Conservation (phyloP, 2,329 filamentous ascomycete genomes). For the Stromatinia cepivora region DNA sequence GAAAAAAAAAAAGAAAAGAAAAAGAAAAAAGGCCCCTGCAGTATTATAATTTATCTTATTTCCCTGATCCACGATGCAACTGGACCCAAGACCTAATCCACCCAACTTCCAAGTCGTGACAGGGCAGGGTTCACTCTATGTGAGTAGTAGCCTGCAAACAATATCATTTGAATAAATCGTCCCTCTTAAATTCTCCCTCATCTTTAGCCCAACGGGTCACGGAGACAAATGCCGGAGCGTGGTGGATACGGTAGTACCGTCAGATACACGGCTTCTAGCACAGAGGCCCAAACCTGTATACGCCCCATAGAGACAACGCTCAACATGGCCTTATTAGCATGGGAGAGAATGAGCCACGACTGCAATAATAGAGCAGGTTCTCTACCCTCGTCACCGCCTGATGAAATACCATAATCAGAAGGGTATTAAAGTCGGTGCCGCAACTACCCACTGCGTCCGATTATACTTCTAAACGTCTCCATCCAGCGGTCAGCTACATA, state of each 20-base stretch:
- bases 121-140: constrained; percentile 25
- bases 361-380: constrained; percentile 18
- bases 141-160: constrained; percentile 27
- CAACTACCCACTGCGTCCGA: constrained; percentile 9
- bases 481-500: constrained; percentile 25
- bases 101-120: constrained; percentile 13
- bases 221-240: constrained; percentile 32
- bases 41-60: constrained; percentile 12
- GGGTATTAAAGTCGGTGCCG: constrained; percentile 21
- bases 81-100: constrained; percentile 8
- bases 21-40: constrained; percentile 1
- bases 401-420: neutral
- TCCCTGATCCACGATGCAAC: constrained; percentile 20
- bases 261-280: constrained; percentile 29
- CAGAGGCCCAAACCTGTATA: constrained; percentile 22
- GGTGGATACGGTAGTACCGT: constrained; percentile 28
- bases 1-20: too few species aligned
- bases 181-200: constrained; percentile 11
- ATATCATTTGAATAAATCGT: constrained; percentile 20
- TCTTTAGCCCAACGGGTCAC: constrained; percentile 29
- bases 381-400: constrained; percentile 23
- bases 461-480: constrained; percentile 17
- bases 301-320: constrained; percentile 23
- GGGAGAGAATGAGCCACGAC: constrained; percentile 24
- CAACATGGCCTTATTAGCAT: constrained; percentile 24